Conservation (phyloP, 1,139 yeast genomes). For the Pichia inconspicua region DNA sequence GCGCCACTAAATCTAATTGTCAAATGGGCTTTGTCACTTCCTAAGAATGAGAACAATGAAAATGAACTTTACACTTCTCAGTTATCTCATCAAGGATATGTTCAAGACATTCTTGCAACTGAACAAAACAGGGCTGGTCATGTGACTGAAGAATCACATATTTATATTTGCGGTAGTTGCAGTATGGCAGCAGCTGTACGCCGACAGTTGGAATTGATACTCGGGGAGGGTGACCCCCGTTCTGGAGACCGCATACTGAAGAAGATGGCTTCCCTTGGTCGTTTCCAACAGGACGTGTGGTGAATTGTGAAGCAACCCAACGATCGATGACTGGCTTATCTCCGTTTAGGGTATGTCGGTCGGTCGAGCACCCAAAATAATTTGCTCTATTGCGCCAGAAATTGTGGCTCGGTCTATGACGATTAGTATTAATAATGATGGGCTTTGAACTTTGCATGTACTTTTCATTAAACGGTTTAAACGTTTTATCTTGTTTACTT, state of each 20-base stretch:
- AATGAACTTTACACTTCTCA: background rate
- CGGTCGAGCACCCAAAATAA: too few relatives aligned
- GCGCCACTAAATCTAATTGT: background rate
- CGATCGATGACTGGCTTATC: too few relatives aligned
- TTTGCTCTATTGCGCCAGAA: background rate
- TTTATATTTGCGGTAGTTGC: conserved; percentile 96
- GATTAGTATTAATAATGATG: background rate
- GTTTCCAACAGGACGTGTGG: conserved; percentile 1
- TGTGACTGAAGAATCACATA: conserved; percentile 28
- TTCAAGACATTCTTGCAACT: conserved; percentile 36
- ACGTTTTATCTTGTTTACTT: background rate
- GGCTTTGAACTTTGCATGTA: background rate
- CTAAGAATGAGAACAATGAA: background rate
- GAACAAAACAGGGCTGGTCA: conserved; percentile 38
- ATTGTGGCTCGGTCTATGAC: background rate
- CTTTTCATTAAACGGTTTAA: background rate
- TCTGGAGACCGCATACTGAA: background rate
- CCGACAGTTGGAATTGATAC: conserved; percentile 52
- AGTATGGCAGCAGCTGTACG: conserved; percentile 93
- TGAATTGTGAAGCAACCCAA: background rate
- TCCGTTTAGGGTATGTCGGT: too few relatives aligned
- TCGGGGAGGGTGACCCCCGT: conserved; percentile 28
- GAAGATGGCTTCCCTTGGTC: background rate
- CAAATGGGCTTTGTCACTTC: background rate
- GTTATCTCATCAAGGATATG: conserved; percentile 36